These are phyloP conservation scores for Mortierella sp. DNA, from an alignment of 371 early-diverging fungal species.

Conservation along the genomic window DNA sequence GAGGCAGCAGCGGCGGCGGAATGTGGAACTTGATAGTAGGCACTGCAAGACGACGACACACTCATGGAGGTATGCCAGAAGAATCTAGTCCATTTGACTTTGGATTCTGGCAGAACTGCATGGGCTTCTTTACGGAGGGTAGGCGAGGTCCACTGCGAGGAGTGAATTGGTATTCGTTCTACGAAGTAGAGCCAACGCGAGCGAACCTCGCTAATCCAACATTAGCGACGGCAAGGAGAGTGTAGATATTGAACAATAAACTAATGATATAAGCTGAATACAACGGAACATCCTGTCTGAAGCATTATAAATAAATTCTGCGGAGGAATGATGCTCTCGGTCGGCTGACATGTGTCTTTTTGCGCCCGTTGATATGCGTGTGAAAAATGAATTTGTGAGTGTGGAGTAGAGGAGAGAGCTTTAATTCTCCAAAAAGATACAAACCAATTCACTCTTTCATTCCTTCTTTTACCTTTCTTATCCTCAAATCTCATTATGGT, in stretches of 20 bases:
- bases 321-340: not conserved
- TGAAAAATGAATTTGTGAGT: not conserved
- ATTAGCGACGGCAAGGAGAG: constrained; percentile 8
- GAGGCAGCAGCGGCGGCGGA: constrained; percentile 40
- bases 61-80: constrained; percentile 17
- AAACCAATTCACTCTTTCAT: constrained; percentile 1
- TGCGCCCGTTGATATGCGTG: constrained; percentile 2
- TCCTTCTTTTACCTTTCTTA: not conserved
- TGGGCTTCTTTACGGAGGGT: constrained; percentile 85
- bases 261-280: too few species aligned
- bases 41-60: constrained; percentile 21
- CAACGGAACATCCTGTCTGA: too few species aligned
- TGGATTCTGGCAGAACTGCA: constrained; percentile 79
- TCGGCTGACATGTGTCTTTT: constrained; percentile 4
- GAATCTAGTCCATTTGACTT: constrained; percentile 73
- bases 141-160: constrained; percentile 64
- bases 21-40: constrained; percentile 50
- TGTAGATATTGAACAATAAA: constrained; percentile 7
- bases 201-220: constrained; percentile 1
- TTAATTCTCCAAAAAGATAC: not conserved
- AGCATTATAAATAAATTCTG: too few species aligned
- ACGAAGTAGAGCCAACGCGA: constrained; percentile 42
- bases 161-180: constrained; percentile 73
- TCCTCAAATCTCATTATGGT: not conserved
- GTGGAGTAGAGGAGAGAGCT: not conserved